phyloP scores from a whole-genome alignment of 2,329 filamentous ascomycete genomes.

The Aspergillus floridensis region DNA sequence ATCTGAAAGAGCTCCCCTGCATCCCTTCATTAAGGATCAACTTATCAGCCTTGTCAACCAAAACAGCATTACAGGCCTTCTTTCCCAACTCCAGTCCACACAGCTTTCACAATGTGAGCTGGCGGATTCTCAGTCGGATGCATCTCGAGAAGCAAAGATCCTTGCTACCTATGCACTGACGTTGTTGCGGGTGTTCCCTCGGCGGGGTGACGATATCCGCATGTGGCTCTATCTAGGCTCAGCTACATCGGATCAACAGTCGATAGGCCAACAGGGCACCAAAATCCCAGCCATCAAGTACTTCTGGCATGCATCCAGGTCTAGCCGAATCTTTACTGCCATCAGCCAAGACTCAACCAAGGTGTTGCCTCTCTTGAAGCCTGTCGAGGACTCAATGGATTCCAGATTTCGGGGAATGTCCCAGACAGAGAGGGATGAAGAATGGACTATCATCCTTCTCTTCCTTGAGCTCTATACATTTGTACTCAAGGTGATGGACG shows the following conservation, averaged over 20 bases:
- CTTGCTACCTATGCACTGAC: slow-evolving; percentile 85
- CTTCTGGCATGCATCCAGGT: slow-evolving; percentile 71
- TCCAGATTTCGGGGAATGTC: slow-evolving; percentile 20
- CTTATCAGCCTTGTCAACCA: slow-evolving; percentile 71
- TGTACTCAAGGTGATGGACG: slow-evolving; percentile 86
- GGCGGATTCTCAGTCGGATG: slow-evolving; percentile 30
- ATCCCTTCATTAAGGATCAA: slow-evolving; percentile 61
- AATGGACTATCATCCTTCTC: slow-evolving; percentile 85
- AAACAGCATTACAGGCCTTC: slow-evolving; percentile 65
- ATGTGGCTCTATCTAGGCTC: slow-evolving; percentile 89
- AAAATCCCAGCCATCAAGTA: slow-evolving; percentile 70
- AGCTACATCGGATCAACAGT: slow-evolving; percentile 44
- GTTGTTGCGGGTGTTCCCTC: slow-evolving; percentile 79
- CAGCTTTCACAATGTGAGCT: slow-evolving; percentile 22
- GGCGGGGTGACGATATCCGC: slow-evolving; percentile 78
- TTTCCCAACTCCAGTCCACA: slow-evolving; percentile 46
- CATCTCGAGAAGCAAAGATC: slow-evolving; percentile 63
- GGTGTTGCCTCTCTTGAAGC: slow-evolving; percentile 57
- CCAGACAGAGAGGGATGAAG: slow-evolving; percentile 53
- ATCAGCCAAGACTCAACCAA: slow-evolving; percentile 58
- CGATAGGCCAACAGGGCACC: slow-evolving; percentile 27
- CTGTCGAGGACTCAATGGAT: slow-evolving; percentile 43
- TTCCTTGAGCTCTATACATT: slow-evolving; percentile 96
- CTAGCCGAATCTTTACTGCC: slow-evolving; percentile 56
- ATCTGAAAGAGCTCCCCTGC: slow-evolving; percentile 34